Evolutionary conservation across 2,329 filamentous ascomycete species (phyloP), one percentile per base, ranked within the genome.

Genomic region (Penicillium crustosum): DNA sequence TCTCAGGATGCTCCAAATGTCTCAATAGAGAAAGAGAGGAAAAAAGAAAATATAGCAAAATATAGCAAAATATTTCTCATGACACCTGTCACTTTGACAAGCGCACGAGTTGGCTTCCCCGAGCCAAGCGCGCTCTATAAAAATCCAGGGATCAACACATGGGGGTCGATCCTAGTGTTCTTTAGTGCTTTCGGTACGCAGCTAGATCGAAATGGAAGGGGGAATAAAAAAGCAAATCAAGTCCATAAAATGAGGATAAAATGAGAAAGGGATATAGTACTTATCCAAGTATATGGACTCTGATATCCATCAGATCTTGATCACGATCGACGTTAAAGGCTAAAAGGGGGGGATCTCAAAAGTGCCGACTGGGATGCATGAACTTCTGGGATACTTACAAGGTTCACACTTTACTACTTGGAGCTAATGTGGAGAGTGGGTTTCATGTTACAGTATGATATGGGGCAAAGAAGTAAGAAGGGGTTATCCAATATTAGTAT

Each of bases 11-110:
- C 53, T 51, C 23, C 49, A 58, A 48, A 61, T 42, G 39, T 53
- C 53, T 56, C 41, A 57, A 53, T 48, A 31, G 35, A 48, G 49
- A 60, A 39, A 51, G 57, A 48, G 29, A 36, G 35, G 42, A 52
- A 49, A 49, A 45, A 55, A 45, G 15, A 1, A 39, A 36, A 50
- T 35, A 39, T 50, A 51, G 44, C 21, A 42, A 49, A 33, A 29
- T 21, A 29, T 29, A 29, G 31, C 31, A 17, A 7, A 19, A 38
- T n/a, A 29, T 29, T 25, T 25, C 49, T 61, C 27, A 12, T 58
- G 61, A 61, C 62, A 67, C 61, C 61, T 67, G 64, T 67, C 65
- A 67, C 43, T 62, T 66, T 45, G 53, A 65, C 63, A 60, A 59
- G 49, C 59, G 61, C 61, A 57, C 52, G 43, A 60, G 29, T 55